Evolutionary conservation across 352 stramenopile species (phyloP).

Genomic region (Phytophthora macrochlamydospora): DNA sequence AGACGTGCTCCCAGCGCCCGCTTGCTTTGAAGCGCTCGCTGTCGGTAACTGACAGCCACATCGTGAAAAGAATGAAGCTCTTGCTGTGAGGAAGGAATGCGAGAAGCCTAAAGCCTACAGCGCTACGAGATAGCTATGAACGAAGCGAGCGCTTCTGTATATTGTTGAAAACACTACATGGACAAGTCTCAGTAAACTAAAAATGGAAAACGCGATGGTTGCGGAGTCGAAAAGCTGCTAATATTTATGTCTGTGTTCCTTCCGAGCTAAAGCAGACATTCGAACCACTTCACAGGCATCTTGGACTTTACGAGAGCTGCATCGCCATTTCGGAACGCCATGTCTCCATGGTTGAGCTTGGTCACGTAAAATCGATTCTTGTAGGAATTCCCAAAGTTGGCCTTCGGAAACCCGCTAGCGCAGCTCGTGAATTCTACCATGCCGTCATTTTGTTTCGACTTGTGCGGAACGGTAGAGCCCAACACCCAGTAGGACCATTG

Average conservation of each 20-base stretch:
- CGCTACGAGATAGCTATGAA: constrained; percentile 15
- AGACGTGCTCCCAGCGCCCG: constrained; percentile 11
- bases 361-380: constrained; percentile 36
- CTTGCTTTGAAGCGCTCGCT: constrained; percentile 30
- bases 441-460: constrained; percentile 36
- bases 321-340: constrained; percentile 46
- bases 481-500: constrained; percentile 22
- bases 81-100: constrained; percentile 26
- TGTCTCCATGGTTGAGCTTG: constrained; percentile 38
- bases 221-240: neutral
- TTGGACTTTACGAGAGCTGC: constrained; percentile 29
- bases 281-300: constrained; percentile 55
- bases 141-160: constrained; percentile 34
- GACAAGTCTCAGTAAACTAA: constrained; percentile 31
- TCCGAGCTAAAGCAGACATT: constrained; percentile 32
- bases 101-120: constrained; percentile 14
- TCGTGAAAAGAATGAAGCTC: constrained; percentile 28
- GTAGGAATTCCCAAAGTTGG: constrained; percentile 37
- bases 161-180: constrained; percentile 26
- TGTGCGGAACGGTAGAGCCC: constrained; percentile 29
- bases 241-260: neutral
- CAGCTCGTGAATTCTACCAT: constrained; percentile 42
- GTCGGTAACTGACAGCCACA: constrained; percentile 20
- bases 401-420: constrained; percentile 21
- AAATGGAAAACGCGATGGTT: constrained; percentile 22